Evolutionary conservation across 1,284 basidiomycete genomes (phyloP).

Genomic region (Coniophora puteana): DNA sequence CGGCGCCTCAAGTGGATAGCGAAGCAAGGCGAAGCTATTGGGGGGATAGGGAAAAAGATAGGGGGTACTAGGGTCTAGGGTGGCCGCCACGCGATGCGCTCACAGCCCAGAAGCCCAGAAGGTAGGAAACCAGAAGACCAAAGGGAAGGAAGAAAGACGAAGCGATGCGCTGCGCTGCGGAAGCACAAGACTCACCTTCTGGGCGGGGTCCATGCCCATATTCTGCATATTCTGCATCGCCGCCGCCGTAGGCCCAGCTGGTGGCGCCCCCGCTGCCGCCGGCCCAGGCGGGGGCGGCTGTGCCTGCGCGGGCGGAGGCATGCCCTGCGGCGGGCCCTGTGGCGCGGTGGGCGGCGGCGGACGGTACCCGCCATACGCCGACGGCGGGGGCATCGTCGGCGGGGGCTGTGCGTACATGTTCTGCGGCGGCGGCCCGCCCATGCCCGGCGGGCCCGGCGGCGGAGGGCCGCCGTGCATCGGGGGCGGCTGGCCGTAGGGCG

Average conservation of each 20-base stretch:
- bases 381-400: slow-evolving; percentile 29
- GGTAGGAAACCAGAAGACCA: no score
- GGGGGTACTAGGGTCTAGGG: no score
- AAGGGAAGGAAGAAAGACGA: no score
- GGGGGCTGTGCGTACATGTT: no score
- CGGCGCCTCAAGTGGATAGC: no score
- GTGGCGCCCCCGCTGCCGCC: slow-evolving; percentile 24
- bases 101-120: no score
- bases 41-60: slow-evolving; percentile 3
- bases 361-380: no score
- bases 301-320: slow-evolving; percentile 26
- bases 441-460: slow-evolving; percentile 29
- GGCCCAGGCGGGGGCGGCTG: slow-evolving; percentile 39
- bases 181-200: slow-evolving; percentile 26
- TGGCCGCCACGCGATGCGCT: no score
- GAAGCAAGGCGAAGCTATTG: no score
- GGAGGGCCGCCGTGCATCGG: slow-evolving; percentile 33
- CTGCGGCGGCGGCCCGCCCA: slow-evolving; percentile 29
- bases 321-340: slow-evolving; percentile 26
- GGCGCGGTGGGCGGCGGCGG: slow-evolving; percentile 30
- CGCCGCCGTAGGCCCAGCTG: slow-evolving; percentile 25
- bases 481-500: slow-evolving; percentile 33
- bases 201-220: slow-evolving; percentile 29
- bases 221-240: no score
- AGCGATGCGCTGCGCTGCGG: no score